Conservation (phyloP, 306 rosid species). For the Leucaena leucocephala region DNA sequence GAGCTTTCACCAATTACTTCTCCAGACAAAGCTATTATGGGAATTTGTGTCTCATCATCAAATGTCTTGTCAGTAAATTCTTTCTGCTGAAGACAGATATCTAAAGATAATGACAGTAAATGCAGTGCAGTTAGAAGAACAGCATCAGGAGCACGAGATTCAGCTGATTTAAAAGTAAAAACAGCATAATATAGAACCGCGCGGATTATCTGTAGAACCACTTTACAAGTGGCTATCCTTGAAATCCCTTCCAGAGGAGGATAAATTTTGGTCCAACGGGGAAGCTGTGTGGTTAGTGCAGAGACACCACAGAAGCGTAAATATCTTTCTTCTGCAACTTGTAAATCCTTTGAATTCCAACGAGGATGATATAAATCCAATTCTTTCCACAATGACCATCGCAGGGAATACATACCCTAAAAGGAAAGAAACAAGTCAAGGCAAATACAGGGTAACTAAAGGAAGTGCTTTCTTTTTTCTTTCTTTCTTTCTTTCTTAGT, state of each 20-base stretch:
- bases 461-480: constrained; percentile 1
- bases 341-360: constrained; percentile 91
- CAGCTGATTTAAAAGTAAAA: constrained; percentile 58
- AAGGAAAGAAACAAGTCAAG: constrained; percentile 32
- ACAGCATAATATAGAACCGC: constrained; percentile 89
- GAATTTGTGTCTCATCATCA: constrained; percentile 53
- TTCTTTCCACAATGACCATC: constrained; percentile 81
- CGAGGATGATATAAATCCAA: constrained; percentile 94
- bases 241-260: constrained; percentile 78
- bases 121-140: constrained; percentile 87
- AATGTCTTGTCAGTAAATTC: constrained; percentile 48
- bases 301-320: constrained; percentile 70
- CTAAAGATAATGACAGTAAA: constrained; percentile 79
- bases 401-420: constrained; percentile 90
- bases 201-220: constrained; percentile 73
- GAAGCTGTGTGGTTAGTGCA: constrained; percentile 72
- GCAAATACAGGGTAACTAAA: constrained; percentile 31
- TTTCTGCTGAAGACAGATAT: constrained; percentile 70
- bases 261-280: constrained; percentile 80
- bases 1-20: constrained; percentile 57
- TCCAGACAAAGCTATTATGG: constrained; percentile 66
- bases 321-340: constrained; percentile 96
- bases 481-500: too few species aligned
- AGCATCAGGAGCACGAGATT: constrained; percentile 88
- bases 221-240: constrained; percentile 86